Base-by-base conservation (phyloP, 2,329 filamentous ascomycete genomes). In the Neodidymelliopsis sp. region DNA sequence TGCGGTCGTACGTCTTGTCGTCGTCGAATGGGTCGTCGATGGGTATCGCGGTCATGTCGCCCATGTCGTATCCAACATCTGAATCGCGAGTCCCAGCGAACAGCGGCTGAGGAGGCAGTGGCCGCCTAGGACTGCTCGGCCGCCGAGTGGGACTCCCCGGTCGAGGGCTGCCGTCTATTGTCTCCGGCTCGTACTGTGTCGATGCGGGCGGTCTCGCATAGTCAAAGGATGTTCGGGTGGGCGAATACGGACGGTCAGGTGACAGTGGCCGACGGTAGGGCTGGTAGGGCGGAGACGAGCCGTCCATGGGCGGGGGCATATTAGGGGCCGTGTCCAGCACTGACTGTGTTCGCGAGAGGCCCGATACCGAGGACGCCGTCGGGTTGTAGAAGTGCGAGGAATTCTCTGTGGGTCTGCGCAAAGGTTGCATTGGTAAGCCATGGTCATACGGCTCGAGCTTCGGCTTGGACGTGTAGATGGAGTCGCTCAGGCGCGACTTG, bases 91-190 rank as follows among this genome's bases (percentile, higher is more conserved):
- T 77, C 2, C 75, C 79, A 2, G 88, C 83, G 67, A 96, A 97
- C 7, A 96, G 78, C 4, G 94, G 94, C 22, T 91, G 90, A 0
- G 91, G 91, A 2, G 94, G 94, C 23, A 97, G 79, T 11, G 92
- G 90, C 65, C 91, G 56, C 24, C 63, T 34, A 12, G 43, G 66
- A 15, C 91, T 89, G 15, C 91, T 89, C 70, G 97, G 97, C 69
- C 86, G 83, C 2, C 91, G 93, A 0, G 91, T 91, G 1, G 93
- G 91, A 0, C 93, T 97, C 4, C 93, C 93, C 1, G 94, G 93
- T 49, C 94, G 80, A 6, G 94, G 92, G 54, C 85, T 92, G 37
- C 94, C 94, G 65, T 97, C 93, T 50, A 97, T 75, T 62, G 97
- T 92, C 16, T 87, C 81, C 0, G 91, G 90, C 72, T 97, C 94